Evolutionary conservation across 164 flowering plant genomes (phyloP).

Genomic region (Amborella trichopoda): DNA sequence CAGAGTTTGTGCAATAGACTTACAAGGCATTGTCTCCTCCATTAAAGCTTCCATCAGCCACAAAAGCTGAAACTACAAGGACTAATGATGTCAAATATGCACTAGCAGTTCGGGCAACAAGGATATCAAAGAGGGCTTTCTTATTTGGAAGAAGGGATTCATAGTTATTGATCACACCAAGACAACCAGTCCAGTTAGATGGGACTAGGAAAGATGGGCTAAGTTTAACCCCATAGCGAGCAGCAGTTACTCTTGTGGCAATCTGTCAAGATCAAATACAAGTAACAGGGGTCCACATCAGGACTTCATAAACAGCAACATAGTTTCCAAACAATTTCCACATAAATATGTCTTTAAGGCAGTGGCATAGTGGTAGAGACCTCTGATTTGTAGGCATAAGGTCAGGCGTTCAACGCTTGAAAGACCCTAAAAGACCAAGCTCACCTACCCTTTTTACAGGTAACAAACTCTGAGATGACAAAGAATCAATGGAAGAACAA

Average conservation of each 20-base stretch:
- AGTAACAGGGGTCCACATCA: too few species aligned
- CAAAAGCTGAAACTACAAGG: constrained; percentile 73
- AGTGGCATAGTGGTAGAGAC: too few species aligned
- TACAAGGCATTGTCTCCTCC: constrained; percentile 98
- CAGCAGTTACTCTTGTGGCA: constrained; percentile 80
- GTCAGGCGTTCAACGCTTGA: too few species aligned
- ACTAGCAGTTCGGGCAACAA: constrained; percentile 92
- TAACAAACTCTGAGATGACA: too few species aligned
- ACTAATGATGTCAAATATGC: constrained; percentile 82
- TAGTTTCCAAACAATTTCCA: too few species aligned
- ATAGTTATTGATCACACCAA: constrained; percentile 91
- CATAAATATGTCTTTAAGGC: too few species aligned
- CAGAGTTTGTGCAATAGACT: too few species aligned
- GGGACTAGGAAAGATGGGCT: constrained; percentile 96
- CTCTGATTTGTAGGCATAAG: too few species aligned
- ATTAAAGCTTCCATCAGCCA: constrained; percentile 88
- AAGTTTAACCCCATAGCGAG: constrained; percentile 76
- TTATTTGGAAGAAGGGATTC: constrained; percentile 87
- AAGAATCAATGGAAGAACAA: too few species aligned
- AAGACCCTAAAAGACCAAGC: too few species aligned
- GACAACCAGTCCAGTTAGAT: constrained; percentile 95
- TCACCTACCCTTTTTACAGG: too few species aligned
- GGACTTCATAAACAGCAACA: too few species aligned
- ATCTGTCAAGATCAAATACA: constrained; percentile 31
- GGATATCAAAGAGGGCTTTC: constrained; percentile 90